phyloP scores from a whole-genome alignment of 2,329 filamentous ascomycete species.

The Gremmenia infestans region DNA sequence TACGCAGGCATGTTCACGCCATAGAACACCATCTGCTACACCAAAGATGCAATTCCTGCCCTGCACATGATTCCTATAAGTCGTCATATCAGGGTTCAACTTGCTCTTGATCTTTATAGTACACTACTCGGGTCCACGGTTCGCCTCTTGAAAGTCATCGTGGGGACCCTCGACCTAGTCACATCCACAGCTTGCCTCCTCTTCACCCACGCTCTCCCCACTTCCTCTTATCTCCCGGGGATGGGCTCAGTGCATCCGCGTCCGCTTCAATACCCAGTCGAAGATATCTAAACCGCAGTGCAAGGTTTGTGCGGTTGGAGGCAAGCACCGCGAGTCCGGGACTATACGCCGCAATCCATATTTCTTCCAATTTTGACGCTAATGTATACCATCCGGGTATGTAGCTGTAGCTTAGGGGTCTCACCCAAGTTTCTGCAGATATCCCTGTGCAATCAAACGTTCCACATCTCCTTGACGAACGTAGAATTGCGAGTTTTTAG shows the following conservation, averaged over 20 bases:
- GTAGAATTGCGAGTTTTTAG: slow-evolving; percentile 97
- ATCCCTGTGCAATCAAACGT: slow-evolving; percentile 87
- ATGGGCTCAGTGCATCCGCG: not conserved
- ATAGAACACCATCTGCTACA: slow-evolving; percentile 4
- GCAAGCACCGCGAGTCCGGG: not conserved
- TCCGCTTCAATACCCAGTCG: not conserved
- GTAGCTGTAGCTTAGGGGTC: not conserved
- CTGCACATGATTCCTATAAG: not conserved
- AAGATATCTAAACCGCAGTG: not conserved
- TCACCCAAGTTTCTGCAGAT: slow-evolving; percentile 85
- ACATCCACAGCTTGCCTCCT: not conserved
- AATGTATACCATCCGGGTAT: not conserved
- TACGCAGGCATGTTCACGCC: slow-evolving; percentile 3
- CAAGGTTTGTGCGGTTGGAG: not conserved
- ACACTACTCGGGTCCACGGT: not conserved
- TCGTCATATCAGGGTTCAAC: not conserved
- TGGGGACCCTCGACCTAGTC: not conserved
- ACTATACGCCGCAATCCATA: not conserved
- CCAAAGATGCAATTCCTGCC: not conserved
- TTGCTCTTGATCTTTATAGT: not conserved
- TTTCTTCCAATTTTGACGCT: not conserved
- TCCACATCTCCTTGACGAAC: slow-evolving; percentile 95
- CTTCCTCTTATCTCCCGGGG: not conserved
- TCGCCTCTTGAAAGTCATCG: not conserved
- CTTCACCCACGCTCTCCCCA: not conserved